A percentile compares a stretch with the other conserved stretches of the same genome.
Evolutionary conservation across 345 rosid species (phyloP).

Genomic region (Abelmoschus esculentus): DNA sequence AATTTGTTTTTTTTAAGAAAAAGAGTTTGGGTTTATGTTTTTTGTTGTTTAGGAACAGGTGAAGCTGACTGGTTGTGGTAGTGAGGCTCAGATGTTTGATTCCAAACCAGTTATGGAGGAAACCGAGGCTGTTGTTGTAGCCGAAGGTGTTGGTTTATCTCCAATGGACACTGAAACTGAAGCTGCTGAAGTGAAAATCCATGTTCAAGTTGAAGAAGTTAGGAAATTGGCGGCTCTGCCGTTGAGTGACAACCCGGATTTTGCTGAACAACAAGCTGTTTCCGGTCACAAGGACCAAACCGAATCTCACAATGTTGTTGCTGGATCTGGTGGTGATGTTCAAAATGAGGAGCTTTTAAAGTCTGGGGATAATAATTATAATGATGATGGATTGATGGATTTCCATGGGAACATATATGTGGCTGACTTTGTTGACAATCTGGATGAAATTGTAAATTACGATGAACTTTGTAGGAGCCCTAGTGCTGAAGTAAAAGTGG

Average conservation of each 20-base stretch:
- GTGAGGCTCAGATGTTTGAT: slow-evolving; percentile 7
- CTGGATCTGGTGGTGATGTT: background rate
- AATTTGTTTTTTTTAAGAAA: background rate
- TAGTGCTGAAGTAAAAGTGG: background rate
- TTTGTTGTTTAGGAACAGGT: background rate
- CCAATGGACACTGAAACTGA: background rate
- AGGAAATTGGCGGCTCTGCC: background rate
- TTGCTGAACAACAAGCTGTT: background rate
- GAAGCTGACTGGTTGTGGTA: background rate
- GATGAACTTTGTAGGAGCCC: slow-evolving; percentile 7
- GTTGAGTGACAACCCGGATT: background rate
- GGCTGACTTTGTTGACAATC: background rate
- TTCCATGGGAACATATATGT: background rate
- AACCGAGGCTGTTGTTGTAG: background rate
- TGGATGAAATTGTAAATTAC: background rate
- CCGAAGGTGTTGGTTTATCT: background rate
- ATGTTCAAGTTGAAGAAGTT: slow-evolving; percentile 5
- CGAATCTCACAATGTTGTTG: background rate
- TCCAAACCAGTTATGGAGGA: no score
- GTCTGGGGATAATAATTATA: background rate
- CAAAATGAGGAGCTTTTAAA: background rate
- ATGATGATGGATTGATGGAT: background rate
- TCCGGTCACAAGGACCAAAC: background rate
- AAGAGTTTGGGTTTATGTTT: background rate
- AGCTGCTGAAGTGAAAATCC: slow-evolving; percentile 9